Base-by-base conservation (phyloP, 495 filamentous ascomycete genomes). In the Penicillium herquei region DNA sequence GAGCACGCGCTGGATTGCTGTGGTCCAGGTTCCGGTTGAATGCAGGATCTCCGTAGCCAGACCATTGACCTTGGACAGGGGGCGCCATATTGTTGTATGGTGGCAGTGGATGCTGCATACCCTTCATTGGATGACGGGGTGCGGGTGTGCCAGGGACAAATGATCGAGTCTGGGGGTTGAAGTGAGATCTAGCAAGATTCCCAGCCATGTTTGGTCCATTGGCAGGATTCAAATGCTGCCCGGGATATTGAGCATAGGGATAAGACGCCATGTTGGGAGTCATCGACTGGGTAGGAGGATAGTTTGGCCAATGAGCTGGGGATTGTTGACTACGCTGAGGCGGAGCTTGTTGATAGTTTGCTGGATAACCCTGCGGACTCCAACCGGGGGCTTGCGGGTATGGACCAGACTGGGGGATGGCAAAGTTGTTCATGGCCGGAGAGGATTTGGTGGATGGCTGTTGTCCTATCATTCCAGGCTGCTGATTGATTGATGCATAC, bases 81-180 rank as follows among this genome's bases (percentile, higher is more conserved):
- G 65, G 17, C 14, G 68, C 68, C 50, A 67, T 62, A 30, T 54
- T 63, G 26, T 58, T 45, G 50, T 72, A 77, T 13, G 67, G 44
- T 51, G 64, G 63, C 58, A 71, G 68, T 34, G 57, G 56, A 61
- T 66, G 68, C 44, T 72, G 68, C 8, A 52, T 54, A 45, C 58
- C 57, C 53, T 70, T 68, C 49, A 48, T 63, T 26, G 68, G 65
- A 47, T 75, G 71, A 37, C 71, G 70, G 3, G 59, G 50, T 26
- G 57, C 21, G 10, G 70, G 49, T 37, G 68, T 54, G 41, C 67
- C 64, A 17, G 92, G 92, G 40, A 96, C 82, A 64, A 97, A 97
- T 3, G 90, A 85, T 55, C 92, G 88, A 10, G 89, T 96, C 70
- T 96, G 91, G 0, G 92, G 92, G 61, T 97, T 96, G 77, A 97